These are phyloP conservation scores for Calonectria pauciramosa DNA, from an alignment of 2,329 filamentous ascomycete genomes.

Conservation along the genomic window DNA sequence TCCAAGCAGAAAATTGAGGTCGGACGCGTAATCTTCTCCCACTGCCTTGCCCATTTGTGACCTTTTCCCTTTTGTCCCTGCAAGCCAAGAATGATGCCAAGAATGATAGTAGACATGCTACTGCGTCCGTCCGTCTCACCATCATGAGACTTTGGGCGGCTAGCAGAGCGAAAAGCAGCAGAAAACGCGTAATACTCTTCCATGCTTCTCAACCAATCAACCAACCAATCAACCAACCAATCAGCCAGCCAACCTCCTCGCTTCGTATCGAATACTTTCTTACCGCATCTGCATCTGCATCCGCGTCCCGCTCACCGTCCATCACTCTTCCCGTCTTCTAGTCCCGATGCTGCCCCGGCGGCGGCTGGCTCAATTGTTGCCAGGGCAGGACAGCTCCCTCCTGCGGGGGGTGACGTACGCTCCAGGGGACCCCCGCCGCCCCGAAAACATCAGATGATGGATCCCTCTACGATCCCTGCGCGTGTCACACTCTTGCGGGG, in stretches of 20 bases:
- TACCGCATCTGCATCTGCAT: background rate
- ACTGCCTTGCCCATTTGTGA: background rate
- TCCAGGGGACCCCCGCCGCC: background rate
- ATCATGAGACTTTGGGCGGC: background rate
- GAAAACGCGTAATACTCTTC: background rate
- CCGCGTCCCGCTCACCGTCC: background rate
- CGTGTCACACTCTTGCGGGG: background rate
- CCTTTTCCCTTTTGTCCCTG: background rate
- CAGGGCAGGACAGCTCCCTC: background rate
- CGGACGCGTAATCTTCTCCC: constrained; percentile 18
- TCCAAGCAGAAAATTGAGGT: constrained; percentile 13
- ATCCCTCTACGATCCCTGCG: background rate
- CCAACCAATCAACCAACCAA: no score
- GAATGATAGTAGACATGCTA: background rate
- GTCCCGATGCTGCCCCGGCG: background rate
- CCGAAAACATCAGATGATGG: background rate
- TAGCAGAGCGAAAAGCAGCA: background rate
- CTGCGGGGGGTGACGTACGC: background rate
- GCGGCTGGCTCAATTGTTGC: background rate
- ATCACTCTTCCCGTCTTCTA: background rate
- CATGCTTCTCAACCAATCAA: no score
- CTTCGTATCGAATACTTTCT: no score
- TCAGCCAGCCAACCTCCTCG: no score
- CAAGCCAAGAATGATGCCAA: background rate
- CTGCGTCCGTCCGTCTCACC: background rate